Evolutionary conservation across 1,139 yeast species (phyloP), one percentile per base, ranked within the genome.

Genomic region (Saccharomyces uvarum): DNA sequence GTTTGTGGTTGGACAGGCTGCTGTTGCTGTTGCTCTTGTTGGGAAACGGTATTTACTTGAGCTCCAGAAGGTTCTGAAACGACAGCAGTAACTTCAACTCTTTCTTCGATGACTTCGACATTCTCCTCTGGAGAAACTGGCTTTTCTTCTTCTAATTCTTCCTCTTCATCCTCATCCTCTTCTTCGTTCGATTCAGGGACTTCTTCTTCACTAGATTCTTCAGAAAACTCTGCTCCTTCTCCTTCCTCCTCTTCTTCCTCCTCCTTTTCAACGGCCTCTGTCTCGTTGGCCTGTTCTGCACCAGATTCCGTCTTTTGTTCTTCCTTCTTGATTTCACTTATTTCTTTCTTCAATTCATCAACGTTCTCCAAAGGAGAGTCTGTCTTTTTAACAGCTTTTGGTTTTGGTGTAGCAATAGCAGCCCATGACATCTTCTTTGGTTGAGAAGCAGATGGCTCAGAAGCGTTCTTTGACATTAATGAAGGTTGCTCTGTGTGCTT

Each of bases 391-490:
- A 56, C 65, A 47, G 58, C 54, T 47, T 67, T 61, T 16, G 71
- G 69, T 55, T 68, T 67, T 44, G 71, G 70, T 24, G 71, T 61
- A 41, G 75, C 76, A 56, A 73, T 68, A 9, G 75, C 75, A 24
- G 77, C 77, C 77, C 77, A 74, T 7, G 77, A 70, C 64, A 71
- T 63, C 55, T 63, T 66, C 62, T 63, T 66, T 31, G 68, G 53
- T 53, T 59, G 59, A 3, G 48, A 26, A 11, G 28, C 21, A 27
- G 21, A 14, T n/a, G 48, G 21, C 46, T 58, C 53, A 13, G 50
- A 38, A 2, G 49, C 13, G 13, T 46, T 27, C 48, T 46, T 27
- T 14, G 28, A 26, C 14, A 24, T 11, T 14, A 46, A 26, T 5
- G 48, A 46, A 26, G 48, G 48, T 46, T 46, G 28, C 11, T 46